Evolutionary conservation across 2,329 filamentous ascomycete genomes (phyloP).

Genomic region (Hypoxylon sp.): DNA sequence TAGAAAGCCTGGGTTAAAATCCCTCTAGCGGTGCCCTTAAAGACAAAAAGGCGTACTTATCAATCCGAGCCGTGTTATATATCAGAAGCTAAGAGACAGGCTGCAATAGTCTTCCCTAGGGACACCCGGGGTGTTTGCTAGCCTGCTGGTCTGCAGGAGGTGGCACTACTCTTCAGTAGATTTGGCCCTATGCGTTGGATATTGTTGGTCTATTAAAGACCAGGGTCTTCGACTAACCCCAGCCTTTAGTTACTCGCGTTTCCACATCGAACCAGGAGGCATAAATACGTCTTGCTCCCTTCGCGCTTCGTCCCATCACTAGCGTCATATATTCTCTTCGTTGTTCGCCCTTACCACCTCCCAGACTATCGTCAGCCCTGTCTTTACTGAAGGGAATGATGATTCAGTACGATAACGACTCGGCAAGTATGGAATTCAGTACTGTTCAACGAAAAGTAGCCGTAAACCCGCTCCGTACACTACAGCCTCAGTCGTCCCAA

Average conservation of each 20-base stretch:
- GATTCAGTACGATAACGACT: constrained; percentile 33
- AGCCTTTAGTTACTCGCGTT: constrained; percentile 35
- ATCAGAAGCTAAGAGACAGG: constrained; percentile 38
- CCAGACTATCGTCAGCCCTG: constrained; percentile 7
- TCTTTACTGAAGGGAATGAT: constrained; percentile 18
- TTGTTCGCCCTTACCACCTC: constrained; percentile 25
- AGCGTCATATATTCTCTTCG: constrained; percentile 19
- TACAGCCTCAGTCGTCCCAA: constrained; percentile 23
- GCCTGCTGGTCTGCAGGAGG: constrained; percentile 41
- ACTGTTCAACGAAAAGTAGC: constrained; percentile 15
- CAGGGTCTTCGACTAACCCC: constrained; percentile 33
- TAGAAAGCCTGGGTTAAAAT: constrained; percentile 28
- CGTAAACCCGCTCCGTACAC: constrained; percentile 18
- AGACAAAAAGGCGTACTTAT: constrained; percentile 31
- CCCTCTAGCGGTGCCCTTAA: constrained; percentile 30
- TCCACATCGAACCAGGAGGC: constrained; percentile 35
- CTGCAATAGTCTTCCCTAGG: constrained; percentile 38
- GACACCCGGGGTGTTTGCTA: constrained; percentile 45
- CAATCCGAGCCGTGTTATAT: constrained; percentile 36
- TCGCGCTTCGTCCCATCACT: constrained; percentile 32
- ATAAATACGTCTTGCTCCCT: constrained; percentile 44
- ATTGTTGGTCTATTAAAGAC: constrained; percentile 49
- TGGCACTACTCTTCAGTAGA: constrained; percentile 45
- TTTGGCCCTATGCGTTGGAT: constrained; percentile 43
- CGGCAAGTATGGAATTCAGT: constrained; percentile 32